Conservation (phyloP, 1,284 basidiomycete genomes). For the Volvariella volvacea region DNA sequence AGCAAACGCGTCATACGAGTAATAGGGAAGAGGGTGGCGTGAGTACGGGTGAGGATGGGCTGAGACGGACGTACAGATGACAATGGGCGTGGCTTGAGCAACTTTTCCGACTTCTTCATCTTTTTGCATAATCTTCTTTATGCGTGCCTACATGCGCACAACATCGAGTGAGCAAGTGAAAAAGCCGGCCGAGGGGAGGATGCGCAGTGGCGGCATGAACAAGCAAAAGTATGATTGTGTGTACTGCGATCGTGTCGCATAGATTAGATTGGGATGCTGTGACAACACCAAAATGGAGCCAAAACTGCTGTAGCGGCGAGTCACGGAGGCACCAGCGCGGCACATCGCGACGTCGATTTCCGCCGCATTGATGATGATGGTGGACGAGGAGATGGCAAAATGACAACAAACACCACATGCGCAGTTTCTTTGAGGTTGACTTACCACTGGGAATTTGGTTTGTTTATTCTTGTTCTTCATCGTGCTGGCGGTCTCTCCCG, state of each 20-base stretch:
- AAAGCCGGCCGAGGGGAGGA: no score
- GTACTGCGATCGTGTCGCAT: no score
- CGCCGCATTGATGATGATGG: no score
- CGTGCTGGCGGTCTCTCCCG: constrained; percentile 35
- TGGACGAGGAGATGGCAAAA: no score
- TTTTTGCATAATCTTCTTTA: constrained; percentile 99
- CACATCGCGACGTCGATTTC: no score
- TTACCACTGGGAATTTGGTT: constrained; percentile 78
- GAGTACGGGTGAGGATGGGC: constrained; percentile 2
- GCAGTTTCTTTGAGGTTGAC: constrained; percentile 9
- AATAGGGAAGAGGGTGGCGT: neutral
- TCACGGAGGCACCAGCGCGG: no score
- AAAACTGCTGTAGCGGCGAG: neutral
- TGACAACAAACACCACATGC: no score
- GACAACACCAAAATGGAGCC: neutral
- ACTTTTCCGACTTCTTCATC: constrained; percentile 99
- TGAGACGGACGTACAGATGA: constrained; percentile 78
- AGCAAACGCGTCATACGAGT: neutral
- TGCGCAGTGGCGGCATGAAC: neutral
- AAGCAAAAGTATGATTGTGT: neutral
- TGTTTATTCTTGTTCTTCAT: constrained; percentile 86
- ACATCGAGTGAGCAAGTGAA: no score
- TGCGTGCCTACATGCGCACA: constrained; percentile 64
- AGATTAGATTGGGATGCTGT: neutral
- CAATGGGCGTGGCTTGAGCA: constrained; percentile 92